Conservation (phyloP, 2,329 filamentous ascomycete species). For the Pyrenochaeta sp. region DNA sequence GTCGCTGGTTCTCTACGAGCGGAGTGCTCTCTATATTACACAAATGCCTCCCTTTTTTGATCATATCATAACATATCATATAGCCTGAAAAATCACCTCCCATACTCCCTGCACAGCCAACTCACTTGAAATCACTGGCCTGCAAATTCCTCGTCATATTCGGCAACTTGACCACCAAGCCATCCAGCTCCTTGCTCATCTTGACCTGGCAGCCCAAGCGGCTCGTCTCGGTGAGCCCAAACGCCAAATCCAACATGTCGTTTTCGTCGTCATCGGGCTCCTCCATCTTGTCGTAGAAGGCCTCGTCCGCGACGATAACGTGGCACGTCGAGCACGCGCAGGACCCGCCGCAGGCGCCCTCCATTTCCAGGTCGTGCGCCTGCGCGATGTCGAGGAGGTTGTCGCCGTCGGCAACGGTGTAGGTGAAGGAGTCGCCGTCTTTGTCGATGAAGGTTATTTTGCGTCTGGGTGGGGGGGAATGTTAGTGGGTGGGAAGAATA, state of each 20-base stretch:
- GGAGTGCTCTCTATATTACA: slow-evolving; percentile 22
- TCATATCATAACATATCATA: no score
- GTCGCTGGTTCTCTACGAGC: slow-evolving; percentile 18
- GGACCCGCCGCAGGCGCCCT: slow-evolving; percentile 93
- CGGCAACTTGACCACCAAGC: slow-evolving; percentile 82
- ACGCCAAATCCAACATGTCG: slow-evolving; percentile 76
- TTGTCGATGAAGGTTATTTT: slow-evolving; percentile 95
- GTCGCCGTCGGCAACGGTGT: slow-evolving; percentile 84
- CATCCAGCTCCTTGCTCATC: slow-evolving; percentile 91
- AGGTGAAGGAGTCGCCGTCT: slow-evolving; percentile 76
- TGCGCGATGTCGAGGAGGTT: slow-evolving; percentile 96
- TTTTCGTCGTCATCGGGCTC: slow-evolving; percentile 58
- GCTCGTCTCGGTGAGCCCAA: slow-evolving; percentile 85
- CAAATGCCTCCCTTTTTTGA: slow-evolving; percentile 8
- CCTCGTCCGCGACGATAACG: slow-evolving; percentile 79
- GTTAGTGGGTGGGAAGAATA: slow-evolving; percentile 10
- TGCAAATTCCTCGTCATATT: slow-evolving; percentile 96
- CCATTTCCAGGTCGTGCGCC: slow-evolving; percentile 95
- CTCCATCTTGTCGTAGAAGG: slow-evolving; percentile 76
- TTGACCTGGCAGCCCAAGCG: slow-evolving; percentile 87
- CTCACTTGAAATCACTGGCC: slow-evolving; percentile 79
- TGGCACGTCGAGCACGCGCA: slow-evolving; percentile 95
- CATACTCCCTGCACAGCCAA: no score
- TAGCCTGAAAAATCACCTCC: no score
- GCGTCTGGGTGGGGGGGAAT: slow-evolving; percentile 65